phyloP scores from a whole-genome alignment of 225 moss, liverwort and hornwort genomes.

The Thuidium tamariscinum region DNA sequence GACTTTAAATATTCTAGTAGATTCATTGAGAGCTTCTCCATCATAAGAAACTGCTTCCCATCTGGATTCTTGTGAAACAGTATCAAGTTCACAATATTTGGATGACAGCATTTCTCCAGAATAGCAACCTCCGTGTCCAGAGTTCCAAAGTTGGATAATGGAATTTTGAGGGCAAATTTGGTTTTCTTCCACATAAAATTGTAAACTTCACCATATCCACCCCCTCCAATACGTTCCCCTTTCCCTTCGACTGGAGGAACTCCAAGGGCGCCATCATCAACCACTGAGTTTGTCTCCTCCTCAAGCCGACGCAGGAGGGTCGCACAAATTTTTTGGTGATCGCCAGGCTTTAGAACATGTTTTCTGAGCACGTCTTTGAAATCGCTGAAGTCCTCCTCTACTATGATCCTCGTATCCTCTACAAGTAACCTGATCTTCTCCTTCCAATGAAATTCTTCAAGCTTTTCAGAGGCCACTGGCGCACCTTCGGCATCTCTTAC shows the following conservation, averaged over 20 bases:
- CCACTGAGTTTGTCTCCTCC: too few relatives aligned
- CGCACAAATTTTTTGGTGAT: neutral
- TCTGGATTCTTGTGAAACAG: neutral
- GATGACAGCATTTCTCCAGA: neutral
- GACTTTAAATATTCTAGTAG: neutral
- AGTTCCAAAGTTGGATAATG: accelerated
- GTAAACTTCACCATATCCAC: neutral
- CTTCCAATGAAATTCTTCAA: neutral
- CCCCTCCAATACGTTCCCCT: neutral
- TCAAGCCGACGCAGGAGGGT: neutral
- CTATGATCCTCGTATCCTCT: neutral
- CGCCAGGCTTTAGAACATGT: neutral
- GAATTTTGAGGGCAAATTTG: neutral
- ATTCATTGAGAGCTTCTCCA: neutral
- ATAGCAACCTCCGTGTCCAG: neutral
- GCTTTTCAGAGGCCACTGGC: neutral
- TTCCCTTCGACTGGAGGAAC: neutral
- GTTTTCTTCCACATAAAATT: neutral
- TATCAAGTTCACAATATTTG: neutral
- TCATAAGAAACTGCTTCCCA: neutral
- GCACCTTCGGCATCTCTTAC: neutral
- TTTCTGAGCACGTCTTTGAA: neutral
- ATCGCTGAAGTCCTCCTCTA: neutral
- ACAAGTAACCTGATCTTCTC: neutral
- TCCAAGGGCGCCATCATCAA: neutral